Evolutionary conservation across 371 early-diverging fungal genomes (phyloP).

Genomic region (Zopfochytrium polystomum): DNA sequence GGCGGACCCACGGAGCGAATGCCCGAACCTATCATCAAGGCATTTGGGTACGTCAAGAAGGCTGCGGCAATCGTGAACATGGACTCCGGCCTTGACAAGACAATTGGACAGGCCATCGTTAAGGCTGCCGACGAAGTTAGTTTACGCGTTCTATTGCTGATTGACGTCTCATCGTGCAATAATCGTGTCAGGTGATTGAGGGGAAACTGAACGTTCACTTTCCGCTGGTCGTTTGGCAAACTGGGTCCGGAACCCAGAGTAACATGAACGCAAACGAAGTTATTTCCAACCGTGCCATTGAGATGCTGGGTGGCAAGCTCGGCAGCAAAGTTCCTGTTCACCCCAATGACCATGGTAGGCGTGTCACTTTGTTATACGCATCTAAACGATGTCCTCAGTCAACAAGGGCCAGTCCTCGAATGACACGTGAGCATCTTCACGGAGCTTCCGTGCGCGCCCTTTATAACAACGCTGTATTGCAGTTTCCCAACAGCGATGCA

Average conservation of each 20-base stretch:
- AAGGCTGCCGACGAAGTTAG: conserved; percentile 62
- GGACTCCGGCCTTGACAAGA: conserved; percentile 64
- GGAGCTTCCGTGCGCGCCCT: background rate
- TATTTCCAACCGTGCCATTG: conserved; percentile 92
- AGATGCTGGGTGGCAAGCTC: conserved; percentile 75
- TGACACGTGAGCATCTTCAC: conserved; percentile 66
- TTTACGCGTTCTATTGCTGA: background rate
- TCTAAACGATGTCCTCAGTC: conserved; percentile 42
- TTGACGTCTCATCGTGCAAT: background rate
- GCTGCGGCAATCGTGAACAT: conserved; percentile 90
- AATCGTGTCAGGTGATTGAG: conserved; percentile 65
- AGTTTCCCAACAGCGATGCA: conserved; percentile 95
- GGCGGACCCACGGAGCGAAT: conserved; percentile 88
- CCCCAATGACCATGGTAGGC: conserved; percentile 80
- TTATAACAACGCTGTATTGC: background rate
- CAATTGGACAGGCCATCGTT: conserved; percentile 80
- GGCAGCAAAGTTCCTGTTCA: conserved; percentile 89
- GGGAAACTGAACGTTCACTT: conserved; percentile 84
- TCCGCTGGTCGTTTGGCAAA: conserved; percentile 95
- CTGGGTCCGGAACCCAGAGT: conserved; percentile 92
- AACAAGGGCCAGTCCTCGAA: conserved; percentile 94
- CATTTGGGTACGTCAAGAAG: conserved; percentile 91
- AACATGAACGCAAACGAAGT: conserved; percentile 86
- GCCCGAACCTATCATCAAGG: conserved; percentile 88
- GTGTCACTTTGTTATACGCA: background rate